A percentile compares a stretch with the other conserved stretches of the same genome.
These are phyloP conservation scores for Amylocarpus encephaloides DNA, from an alignment of 2,329 filamentous ascomycete genomes.

Conservation along the genomic window DNA sequence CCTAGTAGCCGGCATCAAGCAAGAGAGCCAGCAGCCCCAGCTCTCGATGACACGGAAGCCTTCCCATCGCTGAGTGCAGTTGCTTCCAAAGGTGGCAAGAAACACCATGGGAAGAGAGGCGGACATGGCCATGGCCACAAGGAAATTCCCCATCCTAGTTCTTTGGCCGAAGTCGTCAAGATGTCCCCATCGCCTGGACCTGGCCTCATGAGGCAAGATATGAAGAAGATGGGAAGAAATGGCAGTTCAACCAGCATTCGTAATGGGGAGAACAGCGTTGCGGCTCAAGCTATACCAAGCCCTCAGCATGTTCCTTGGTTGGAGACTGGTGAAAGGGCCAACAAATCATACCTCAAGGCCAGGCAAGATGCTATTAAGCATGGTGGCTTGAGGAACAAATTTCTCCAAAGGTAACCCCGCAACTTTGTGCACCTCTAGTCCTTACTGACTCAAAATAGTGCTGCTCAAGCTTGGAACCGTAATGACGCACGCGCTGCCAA, in stretches of 20 bases:
- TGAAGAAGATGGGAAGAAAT: conserved; percentile 55
- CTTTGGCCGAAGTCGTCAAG: conserved; percentile 87
- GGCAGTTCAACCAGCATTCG: conserved; percentile 59
- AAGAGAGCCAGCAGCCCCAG: conserved; percentile 61
- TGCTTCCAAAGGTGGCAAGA: conserved; percentile 71
- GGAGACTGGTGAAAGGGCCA: conserved; percentile 84
- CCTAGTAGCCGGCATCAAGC: conserved; percentile 75
- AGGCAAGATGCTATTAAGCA: conserved; percentile 96
- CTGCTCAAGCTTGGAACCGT: conserved; percentile 96
- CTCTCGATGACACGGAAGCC: conserved; percentile 89
- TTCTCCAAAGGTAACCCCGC: conserved; percentile 73
- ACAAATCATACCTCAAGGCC: conserved; percentile 91
- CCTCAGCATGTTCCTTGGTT: conserved; percentile 95
- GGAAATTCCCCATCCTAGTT: conserved; percentile 63
- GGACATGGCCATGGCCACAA: conserved; percentile 68
- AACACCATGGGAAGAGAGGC: conserved; percentile 86
- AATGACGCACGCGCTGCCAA: conserved; percentile 96
- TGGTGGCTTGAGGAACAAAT: conserved; percentile 92
- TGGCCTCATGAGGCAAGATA: conserved; percentile 49
- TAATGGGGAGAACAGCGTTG: conserved; percentile 69
- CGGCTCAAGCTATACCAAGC: conserved; percentile 75
- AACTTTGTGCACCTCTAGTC: neutral
- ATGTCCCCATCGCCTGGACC: conserved; percentile 85
- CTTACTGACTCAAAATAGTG: conserved; percentile 46
- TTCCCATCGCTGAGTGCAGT: conserved; percentile 84